Evolutionary conservation across 1,284 basidiomycete species (phyloP).

Genomic region (Hymenochaete sp.): DNA sequence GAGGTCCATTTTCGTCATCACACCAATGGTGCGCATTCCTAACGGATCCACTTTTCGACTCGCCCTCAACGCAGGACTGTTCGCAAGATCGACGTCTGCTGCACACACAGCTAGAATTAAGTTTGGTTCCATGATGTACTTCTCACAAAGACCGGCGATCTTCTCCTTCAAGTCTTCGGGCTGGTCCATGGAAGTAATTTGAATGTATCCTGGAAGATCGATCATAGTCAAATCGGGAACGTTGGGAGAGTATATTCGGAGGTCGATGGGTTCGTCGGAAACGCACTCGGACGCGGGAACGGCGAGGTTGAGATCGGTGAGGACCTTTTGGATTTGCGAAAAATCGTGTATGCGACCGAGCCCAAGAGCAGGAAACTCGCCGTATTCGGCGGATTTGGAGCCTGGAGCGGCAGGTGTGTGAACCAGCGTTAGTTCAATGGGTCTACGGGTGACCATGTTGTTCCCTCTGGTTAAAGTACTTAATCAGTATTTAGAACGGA

Average conservation of each 20-base stretch:
- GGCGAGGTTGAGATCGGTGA: conserved; percentile 92
- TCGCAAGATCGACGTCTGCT: conserved; percentile 97
- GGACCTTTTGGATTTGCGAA: conserved; percentile 79
- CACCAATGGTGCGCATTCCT: conserved; percentile 92
- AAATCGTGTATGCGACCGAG: conserved; percentile 88
- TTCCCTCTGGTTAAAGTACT: conserved; percentile 58
- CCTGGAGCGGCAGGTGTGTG: conserved; percentile 63
- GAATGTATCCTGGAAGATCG: conserved; percentile 96
- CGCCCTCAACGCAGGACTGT: conserved; percentile 91
- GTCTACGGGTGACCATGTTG: conserved; percentile 98
- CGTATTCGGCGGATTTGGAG: conserved; percentile 72
- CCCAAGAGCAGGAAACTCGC: conserved; percentile 88
- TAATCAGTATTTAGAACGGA: background rate
- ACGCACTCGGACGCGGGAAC: conserved; percentile 86
- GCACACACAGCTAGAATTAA: conserved; percentile 97
- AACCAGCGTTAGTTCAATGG: conserved; percentile 95
- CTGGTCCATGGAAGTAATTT: conserved; percentile 92
- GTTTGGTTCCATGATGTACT: conserved; percentile 96
- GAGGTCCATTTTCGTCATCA: conserved; percentile 98
- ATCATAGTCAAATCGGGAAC: conserved; percentile 97
- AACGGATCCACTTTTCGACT: conserved; percentile 92
- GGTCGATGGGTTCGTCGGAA: conserved; percentile 91
- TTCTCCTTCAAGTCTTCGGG: conserved; percentile 93
- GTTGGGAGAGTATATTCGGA: conserved; percentile 91
- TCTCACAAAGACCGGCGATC: conserved; percentile 84